These are phyloP conservation scores for Lenwebbia sp. DNA, from an alignment of 345 rosid genomes.

Conservation along the genomic window DNA sequence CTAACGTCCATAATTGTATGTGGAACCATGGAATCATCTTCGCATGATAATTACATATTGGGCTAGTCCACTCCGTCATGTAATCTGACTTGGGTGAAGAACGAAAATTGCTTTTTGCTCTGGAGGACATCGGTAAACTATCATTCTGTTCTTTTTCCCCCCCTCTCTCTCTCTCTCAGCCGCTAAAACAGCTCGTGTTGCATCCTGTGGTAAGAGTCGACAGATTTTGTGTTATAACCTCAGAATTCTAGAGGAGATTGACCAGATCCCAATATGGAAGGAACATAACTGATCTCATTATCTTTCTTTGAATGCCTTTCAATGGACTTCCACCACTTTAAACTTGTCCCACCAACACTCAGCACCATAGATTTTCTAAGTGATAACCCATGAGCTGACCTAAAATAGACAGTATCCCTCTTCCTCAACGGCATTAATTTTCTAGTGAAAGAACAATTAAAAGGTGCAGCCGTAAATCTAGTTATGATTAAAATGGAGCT, in stretches of 20 bases:
- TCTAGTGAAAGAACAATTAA: constrained; percentile 28
- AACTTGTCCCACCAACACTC: constrained; percentile 80
- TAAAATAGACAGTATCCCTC: constrained; percentile 70
- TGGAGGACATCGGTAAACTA: constrained; percentile 16
- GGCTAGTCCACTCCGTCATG: background rate
- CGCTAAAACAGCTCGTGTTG: constrained; percentile 82
- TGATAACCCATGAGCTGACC: constrained; percentile 80
- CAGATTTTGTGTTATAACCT: background rate
- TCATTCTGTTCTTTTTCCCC: constrained; percentile 31
- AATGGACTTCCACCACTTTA: constrained; percentile 93
- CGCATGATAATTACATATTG: background rate
- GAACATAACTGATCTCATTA: constrained; percentile 53
- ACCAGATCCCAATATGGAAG: background rate
- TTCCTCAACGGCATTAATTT: constrained; percentile 57
- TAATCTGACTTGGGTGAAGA: constrained; percentile 25
- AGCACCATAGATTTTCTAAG: constrained; percentile 80
- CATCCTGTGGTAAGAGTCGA: constrained; percentile 43
- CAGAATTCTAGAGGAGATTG: background rate
- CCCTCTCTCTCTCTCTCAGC: constrained; percentile 35
- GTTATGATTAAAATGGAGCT: constrained; percentile 2
- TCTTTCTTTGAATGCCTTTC: constrained; percentile 75
- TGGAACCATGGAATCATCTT: background rate
- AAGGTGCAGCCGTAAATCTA: background rate
- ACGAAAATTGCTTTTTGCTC: constrained; percentile 29
- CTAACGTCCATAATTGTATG: background rate